These are phyloP conservation scores for Cytospora leucostoma DNA, from an alignment of 2,329 filamentous ascomycete species.

Conservation along the genomic window DNA sequence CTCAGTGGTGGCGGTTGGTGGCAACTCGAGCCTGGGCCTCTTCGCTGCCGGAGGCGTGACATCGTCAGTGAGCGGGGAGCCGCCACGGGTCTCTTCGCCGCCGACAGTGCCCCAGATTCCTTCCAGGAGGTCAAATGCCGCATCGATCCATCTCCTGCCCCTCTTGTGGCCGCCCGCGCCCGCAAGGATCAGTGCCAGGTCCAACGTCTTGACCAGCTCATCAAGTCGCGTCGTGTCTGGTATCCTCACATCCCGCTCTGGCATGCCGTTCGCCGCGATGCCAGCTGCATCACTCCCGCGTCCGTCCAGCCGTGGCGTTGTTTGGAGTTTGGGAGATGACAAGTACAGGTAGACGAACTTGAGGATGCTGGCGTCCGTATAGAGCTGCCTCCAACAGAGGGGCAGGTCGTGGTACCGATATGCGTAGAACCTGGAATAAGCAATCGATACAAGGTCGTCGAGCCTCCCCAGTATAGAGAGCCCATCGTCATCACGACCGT, in stretches of 20 bases:
- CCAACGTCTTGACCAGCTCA: conserved; percentile 65
- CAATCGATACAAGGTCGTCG: conserved; percentile 59
- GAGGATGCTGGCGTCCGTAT: conserved; percentile 69
- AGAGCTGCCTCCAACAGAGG: conserved; percentile 68
- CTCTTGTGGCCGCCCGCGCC: conserved; percentile 60
- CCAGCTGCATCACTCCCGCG: conserved; percentile 1
- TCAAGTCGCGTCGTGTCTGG: conserved; percentile 44
- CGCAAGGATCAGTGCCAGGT: conserved; percentile 75
- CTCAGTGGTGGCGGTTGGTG: background rate
- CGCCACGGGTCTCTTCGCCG: conserved; percentile 1
- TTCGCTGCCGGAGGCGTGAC: conserved; percentile 8
- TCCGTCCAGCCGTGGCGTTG: background rate
- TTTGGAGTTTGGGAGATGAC: conserved; percentile 25
- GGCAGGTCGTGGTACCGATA: conserved; percentile 69
- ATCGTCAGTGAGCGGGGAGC: background rate
- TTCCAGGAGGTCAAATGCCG: conserved; percentile 49
- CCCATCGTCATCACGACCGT: background rate
- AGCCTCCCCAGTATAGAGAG: conserved; percentile 44
- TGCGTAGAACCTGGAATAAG: conserved; percentile 68
- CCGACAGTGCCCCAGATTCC: conserved; percentile 30
- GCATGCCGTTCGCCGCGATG: background rate
- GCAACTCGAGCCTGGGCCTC: conserved; percentile 4
- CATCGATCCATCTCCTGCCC: conserved; percentile 53
- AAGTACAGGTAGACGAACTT: conserved; percentile 49
- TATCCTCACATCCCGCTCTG: background rate